phyloP scores from a whole-genome alignment of 305 asterid species.

The Rubia tinctorum region DNA sequence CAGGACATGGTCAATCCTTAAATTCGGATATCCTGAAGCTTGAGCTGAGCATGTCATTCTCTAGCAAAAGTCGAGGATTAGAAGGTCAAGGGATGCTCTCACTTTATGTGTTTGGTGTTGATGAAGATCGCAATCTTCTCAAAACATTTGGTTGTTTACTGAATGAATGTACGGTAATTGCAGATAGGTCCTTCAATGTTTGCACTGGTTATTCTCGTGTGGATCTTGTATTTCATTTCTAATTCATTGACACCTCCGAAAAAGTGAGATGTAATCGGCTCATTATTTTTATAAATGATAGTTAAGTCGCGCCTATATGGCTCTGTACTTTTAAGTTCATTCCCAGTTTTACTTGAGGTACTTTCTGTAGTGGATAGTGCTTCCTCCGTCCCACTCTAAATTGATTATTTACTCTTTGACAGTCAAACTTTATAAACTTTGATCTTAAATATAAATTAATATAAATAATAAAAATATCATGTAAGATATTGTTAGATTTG shows the following conservation, averaged over 20 bases:
- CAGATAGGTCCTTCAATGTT: neutral
- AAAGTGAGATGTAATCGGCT: neutral
- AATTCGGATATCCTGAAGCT: neutral
- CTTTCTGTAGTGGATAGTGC: no score
- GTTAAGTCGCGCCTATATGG: neutral
- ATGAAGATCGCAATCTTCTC: neutral
- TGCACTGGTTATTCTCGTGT: neutral
- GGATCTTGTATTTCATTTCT: constrained; percentile 4
- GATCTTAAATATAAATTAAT: no score
- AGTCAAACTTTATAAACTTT: no score
- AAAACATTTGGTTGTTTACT: neutral
- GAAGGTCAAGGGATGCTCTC: neutral
- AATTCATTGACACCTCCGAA: neutral
- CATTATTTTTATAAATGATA: neutral
- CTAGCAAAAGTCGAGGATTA: neutral
- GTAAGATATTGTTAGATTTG: no score
- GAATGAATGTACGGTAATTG: neutral
- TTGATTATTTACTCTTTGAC: no score
- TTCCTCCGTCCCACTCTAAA: no score
- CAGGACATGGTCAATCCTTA: constrained; percentile 10
- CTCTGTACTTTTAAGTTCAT: neutral
- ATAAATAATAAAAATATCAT: no score
- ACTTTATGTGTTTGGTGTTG: neutral
- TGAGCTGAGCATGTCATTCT: constrained; percentile 7
- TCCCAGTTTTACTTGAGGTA: no score